Conservation (phyloP, 371 early-diverging fungal genomes). For the Mucor velutinosus region DNA sequence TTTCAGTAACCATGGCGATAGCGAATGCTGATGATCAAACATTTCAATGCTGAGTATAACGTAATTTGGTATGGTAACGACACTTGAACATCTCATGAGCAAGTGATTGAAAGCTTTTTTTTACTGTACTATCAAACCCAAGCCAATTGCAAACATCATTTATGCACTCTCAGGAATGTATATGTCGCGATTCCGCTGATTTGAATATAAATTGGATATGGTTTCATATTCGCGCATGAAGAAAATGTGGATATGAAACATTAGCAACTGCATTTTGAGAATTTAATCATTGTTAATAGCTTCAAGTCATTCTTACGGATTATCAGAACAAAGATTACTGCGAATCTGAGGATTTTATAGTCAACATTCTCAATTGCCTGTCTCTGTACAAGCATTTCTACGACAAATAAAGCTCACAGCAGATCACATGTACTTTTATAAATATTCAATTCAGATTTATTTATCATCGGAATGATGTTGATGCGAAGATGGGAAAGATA, state of each 20-base stretch:
- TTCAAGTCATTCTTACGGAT: not conserved
- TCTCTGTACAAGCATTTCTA: not conserved
- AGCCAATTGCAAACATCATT: not conserved
- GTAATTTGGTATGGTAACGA: not conserved
- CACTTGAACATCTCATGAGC: not conserved
- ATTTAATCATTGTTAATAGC: not conserved
- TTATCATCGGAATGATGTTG: not conserved
- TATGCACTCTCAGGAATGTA: not conserved
- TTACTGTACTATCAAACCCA: not conserved
- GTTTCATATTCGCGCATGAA: not conserved
- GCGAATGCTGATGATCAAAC: too few species aligned
- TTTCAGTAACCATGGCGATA: too few species aligned
- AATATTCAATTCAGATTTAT: not conserved
- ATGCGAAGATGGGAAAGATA: not conserved
- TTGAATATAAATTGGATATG: not conserved
- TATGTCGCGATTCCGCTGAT: too few species aligned
- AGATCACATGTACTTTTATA: too few species aligned
- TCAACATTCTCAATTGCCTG: too few species aligned
- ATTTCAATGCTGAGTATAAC: not conserved
- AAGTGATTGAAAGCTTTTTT: not conserved
- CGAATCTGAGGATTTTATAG: too few species aligned
- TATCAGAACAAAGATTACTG: not conserved
- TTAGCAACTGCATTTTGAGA: not conserved
- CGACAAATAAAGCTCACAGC: not conserved
- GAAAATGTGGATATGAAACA: not conserved